Conservation (phyloP, 2,329 filamentous ascomycete genomes). For the Verticillium longisporum region DNA sequence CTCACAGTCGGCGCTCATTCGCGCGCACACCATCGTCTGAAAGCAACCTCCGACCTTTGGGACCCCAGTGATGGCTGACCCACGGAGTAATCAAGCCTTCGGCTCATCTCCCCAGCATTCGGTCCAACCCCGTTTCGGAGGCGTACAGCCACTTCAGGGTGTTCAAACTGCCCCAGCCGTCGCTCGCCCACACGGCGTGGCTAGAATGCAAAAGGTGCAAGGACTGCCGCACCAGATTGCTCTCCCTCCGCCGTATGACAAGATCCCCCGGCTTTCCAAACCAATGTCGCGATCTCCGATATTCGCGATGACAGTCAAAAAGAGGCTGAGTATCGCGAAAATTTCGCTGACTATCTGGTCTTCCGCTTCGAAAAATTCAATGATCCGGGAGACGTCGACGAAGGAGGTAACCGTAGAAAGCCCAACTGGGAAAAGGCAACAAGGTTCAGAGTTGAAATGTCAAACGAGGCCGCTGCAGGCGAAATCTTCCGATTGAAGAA, state of each 20-base stretch:
- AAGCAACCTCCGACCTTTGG: background rate
- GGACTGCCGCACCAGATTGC: background rate
- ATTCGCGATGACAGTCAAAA: conserved; percentile 28
- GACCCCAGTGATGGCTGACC: background rate
- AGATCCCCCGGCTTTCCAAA: background rate
- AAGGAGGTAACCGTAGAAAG: conserved; percentile 23
- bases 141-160: background rate
- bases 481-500: conserved; percentile 30
- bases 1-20: no score
- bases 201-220: background rate
- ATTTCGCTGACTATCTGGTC: conserved; percentile 32
- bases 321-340: conserved; percentile 28
- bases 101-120: background rate
- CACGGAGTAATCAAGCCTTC: background rate
- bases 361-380: conserved; percentile 33
- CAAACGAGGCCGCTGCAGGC: conserved; percentile 26
- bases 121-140: background rate
- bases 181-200: background rate
- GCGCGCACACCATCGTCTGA: background rate
- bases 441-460: conserved; percentile 25
- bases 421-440: conserved; percentile 34
- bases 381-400: conserved; percentile 24
- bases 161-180: background rate
- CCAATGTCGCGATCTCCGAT: conserved; percentile 22
- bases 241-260: background rate